Evolutionary conservation across 2,329 filamentous ascomycete genomes (phyloP).

Genomic region (Ophiostoma tasmaniense): DNA sequence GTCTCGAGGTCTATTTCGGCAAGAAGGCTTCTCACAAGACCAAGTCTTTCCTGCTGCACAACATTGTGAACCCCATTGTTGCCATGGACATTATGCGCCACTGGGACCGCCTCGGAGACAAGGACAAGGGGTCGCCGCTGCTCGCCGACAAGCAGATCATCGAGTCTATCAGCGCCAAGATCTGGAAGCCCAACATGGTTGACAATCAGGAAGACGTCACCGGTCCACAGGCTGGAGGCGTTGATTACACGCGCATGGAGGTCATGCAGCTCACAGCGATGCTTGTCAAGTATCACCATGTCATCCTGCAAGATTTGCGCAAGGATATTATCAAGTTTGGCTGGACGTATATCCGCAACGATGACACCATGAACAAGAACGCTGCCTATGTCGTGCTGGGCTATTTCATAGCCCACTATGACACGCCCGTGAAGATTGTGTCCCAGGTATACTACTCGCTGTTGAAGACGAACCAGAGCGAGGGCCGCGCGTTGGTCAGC

Average conservation of each 20-base stretch:
- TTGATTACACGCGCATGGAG: constrained; percentile 95
- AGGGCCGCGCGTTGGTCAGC: constrained; percentile 83
- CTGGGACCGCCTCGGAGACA: constrained; percentile 53
- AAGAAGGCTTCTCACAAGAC: constrained; percentile 75
- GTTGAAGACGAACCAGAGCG: constrained; percentile 86
- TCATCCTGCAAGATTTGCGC: constrained; percentile 77
- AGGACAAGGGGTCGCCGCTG: constrained; percentile 46
- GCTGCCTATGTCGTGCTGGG: constrained; percentile 94
- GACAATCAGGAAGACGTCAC: constrained; percentile 68
- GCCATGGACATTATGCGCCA: constrained; percentile 91
- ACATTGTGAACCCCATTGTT: constrained; percentile 91
- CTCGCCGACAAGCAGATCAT: constrained; percentile 82
- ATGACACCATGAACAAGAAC: constrained; percentile 98
- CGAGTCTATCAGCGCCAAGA: constrained; percentile 80
- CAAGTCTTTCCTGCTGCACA: constrained; percentile 85
- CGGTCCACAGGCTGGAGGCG: constrained; percentile 68
- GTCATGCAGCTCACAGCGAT: constrained; percentile 89
- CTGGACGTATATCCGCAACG: constrained; percentile 97
- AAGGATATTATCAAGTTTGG: constrained; percentile 99
- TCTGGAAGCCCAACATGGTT: constrained; percentile 84
- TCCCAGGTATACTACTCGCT: constrained; percentile 90
- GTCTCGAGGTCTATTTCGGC: constrained; percentile 77
- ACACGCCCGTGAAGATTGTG: constrained; percentile 92
- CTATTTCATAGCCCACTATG: constrained; percentile 95
- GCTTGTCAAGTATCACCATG: constrained; percentile 88